Base-by-base conservation (phyloP, 140 eudicot genomes). In the Bidens hawaiensis region DNA sequence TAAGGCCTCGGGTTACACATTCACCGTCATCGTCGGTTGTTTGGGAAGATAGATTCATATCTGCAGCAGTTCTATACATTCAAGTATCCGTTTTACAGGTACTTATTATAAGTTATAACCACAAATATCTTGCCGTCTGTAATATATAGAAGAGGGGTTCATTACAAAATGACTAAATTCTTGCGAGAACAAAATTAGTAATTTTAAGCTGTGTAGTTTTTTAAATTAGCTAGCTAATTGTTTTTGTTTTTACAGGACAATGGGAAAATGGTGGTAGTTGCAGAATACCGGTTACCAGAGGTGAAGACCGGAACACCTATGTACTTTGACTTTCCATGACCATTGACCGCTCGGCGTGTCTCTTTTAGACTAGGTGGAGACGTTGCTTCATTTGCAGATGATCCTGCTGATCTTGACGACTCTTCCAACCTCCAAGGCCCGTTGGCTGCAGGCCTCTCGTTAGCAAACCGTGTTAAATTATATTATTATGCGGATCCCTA, bases 41-140 rank as follows among this genome's bases (percentile, higher is more conserved):
- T 15, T 60, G 91, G 68, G 99, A 91, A 51, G 91, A 85, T 62
- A 87, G 95, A 71, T 75, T 78, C 33, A 75, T 78, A 55, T 64
- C 77, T 73, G 82, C 89, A 14, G 89, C 96, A 22, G 88, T 91
- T 33, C 71, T 90, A 55, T 84, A 90, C 67, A 59, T 90, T 78
- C 98, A 90, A 87, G 96, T 90, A 40, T 87, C 98, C 38, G 80
- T 76, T 43, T 76, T 82, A 55, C 91, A 90, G 98, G 98, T 90
- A 90, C 59, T 18, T 60, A 46, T 45, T 19, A 16, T 47, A 34
- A 55, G 46, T 45, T 19, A 16, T 47, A 34, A 55, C 62, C 42
- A 22, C 18, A 43, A 72, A 13, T 38, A 13, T 41, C 42, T 27
- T 19, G 19, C 64, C 14, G 3, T 54, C 67, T n/a, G 14, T 25